These are phyloP conservation scores for Furcasterigmium furcatum DNA, from an alignment of 2,329 filamentous ascomycete species.

Conservation along the genomic window DNA sequence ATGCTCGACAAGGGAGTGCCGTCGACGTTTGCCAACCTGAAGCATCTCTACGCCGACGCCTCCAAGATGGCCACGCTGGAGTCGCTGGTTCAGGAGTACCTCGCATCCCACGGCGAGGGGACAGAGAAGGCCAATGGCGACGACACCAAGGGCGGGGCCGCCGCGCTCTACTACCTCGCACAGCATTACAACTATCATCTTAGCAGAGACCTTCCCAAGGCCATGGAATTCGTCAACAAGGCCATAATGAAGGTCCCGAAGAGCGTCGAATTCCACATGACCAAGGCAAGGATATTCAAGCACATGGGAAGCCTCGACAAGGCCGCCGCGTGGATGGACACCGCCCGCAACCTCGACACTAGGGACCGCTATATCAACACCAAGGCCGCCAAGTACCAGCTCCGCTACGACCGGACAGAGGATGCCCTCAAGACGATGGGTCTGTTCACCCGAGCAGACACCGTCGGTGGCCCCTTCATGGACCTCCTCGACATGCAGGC, in stretches of 20 bases:
- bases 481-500: slow-evolving; percentile 98
- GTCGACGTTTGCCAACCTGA: slow-evolving; percentile 94
- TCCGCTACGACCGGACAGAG: slow-evolving; percentile 88
- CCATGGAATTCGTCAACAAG: slow-evolving; percentile 77
- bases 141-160: slow-evolving; percentile 63
- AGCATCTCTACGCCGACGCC: slow-evolving; percentile 79
- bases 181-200: slow-evolving; percentile 95
- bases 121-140: slow-evolving; percentile 40
- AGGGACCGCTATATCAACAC: slow-evolving; percentile 98
- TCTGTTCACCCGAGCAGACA: slow-evolving; percentile 90
- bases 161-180: slow-evolving; percentile 87
- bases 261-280: slow-evolving; percentile 90
- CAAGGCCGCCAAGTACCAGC: slow-evolving; percentile 94
- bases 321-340: slow-evolving; percentile 85
- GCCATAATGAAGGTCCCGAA: slow-evolving; percentile 76
- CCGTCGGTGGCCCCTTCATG: slow-evolving; percentile 79
- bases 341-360: slow-evolving; percentile 78
- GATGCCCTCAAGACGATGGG: slow-evolving; percentile 84
- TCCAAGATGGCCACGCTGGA: slow-evolving; percentile 77
- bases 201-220: slow-evolving; percentile 80
- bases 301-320: slow-evolving; percentile 76
- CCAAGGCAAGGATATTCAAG: slow-evolving; percentile 92
- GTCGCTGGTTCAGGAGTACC: slow-evolving; percentile 74
- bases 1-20: slow-evolving; percentile 93
- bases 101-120: slow-evolving; percentile 53